Conservation (phyloP, 2,329 filamentous ascomycete genomes). For the Thielaviopsis punctulata region DNA sequence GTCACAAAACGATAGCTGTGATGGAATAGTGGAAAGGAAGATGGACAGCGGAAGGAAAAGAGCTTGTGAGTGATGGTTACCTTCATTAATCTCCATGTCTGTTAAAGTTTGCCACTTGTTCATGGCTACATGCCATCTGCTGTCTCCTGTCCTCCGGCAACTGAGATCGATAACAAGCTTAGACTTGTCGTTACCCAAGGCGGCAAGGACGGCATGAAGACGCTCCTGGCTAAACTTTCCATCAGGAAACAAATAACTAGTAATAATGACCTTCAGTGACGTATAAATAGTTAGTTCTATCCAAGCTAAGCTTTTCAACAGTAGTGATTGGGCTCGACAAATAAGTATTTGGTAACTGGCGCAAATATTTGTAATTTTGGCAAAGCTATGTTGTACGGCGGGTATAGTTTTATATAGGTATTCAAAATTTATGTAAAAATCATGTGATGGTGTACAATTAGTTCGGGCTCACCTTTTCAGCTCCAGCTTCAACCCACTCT, state of each 20-base stretch:
- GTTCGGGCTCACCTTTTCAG: slow-evolving; percentile 56
- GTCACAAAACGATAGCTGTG: too few relatives aligned
- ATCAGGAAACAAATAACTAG: slow-evolving; percentile 79
- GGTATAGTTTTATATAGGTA: too few relatives aligned
- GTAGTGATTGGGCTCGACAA: too few relatives aligned
- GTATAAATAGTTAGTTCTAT: background rate
- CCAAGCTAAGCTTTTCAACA: too few relatives aligned
- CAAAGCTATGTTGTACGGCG: too few relatives aligned
- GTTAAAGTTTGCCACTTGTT: slow-evolving; percentile 98
- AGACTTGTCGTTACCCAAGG: slow-evolving; percentile 54
- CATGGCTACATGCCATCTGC: slow-evolving; percentile 92
- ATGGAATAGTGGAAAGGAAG: too few relatives aligned
- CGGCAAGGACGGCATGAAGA: slow-evolving; percentile 54
- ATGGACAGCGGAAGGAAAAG: too few relatives aligned
- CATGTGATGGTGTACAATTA: too few relatives aligned
- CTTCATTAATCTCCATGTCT: slow-evolving; percentile 81
- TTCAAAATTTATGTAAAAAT: too few relatives aligned
- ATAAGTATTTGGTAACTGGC: too few relatives aligned
- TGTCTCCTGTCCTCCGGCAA: slow-evolving; percentile 55
- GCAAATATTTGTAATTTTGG: too few relatives aligned
- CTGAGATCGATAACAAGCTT: slow-evolving; percentile 92
- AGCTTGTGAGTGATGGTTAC: too few relatives aligned
- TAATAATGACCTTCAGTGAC: slow-evolving; percentile 70
- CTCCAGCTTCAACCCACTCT: slow-evolving; percentile 74
- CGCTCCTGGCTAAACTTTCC: slow-evolving; percentile 64